These are phyloP conservation scores for Gliomastix tumulicola DNA, from an alignment of 2,329 filamentous ascomycete species.

Conservation along the genomic window DNA sequence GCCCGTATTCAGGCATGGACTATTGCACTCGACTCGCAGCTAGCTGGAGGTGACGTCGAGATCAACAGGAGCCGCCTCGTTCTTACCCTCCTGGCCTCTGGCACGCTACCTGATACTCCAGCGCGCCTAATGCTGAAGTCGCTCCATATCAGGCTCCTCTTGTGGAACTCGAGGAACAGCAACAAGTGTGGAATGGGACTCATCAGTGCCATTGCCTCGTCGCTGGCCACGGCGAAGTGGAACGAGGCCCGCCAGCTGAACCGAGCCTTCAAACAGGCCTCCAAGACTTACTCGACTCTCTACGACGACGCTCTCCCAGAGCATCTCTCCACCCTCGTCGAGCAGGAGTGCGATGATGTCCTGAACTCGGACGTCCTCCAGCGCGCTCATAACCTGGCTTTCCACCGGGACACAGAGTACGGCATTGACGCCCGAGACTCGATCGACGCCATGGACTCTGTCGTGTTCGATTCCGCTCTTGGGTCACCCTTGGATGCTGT, in stretches of 20 bases:
- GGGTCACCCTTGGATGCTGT: conserved; percentile 84
- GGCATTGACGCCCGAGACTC: conserved; percentile 52
- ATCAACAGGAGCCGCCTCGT: conserved; percentile 83
- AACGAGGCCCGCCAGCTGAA: conserved; percentile 67
- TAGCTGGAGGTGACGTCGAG: conserved; percentile 83
- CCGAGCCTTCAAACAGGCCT: conserved; percentile 29
- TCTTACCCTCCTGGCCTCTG: conserved; percentile 80
- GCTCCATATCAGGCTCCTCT: conserved; percentile 79
- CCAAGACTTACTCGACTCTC: conserved; percentile 30
- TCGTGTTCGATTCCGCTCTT: conserved; percentile 80
- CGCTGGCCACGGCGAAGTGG: conserved; percentile 73
- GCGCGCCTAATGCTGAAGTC: conserved; percentile 84
- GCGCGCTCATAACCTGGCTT: conserved; percentile 82
- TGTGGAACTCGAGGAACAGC: conserved; percentile 72
- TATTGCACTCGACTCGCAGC: conserved; percentile 86
- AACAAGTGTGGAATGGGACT: conserved; percentile 56
- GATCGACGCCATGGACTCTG: conserved; percentile 71
- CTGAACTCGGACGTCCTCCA: conserved; percentile 72
- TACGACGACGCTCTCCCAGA: conserved; percentile 60
- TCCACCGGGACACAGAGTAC: conserved; percentile 71
- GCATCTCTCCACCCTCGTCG: conserved; percentile 68
- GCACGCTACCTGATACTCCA: conserved; percentile 78
- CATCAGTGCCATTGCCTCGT: conserved; percentile 64
- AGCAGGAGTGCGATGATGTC: conserved; percentile 76
- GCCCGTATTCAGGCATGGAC: conserved; percentile 88